Percentiles rank a stretch among this genome's conserved stretches.
These are phyloP conservation scores for Trichoderma brevicompactum DNA, from an alignment of 2,329 filamentous ascomycete species.

Conservation along the genomic window DNA sequence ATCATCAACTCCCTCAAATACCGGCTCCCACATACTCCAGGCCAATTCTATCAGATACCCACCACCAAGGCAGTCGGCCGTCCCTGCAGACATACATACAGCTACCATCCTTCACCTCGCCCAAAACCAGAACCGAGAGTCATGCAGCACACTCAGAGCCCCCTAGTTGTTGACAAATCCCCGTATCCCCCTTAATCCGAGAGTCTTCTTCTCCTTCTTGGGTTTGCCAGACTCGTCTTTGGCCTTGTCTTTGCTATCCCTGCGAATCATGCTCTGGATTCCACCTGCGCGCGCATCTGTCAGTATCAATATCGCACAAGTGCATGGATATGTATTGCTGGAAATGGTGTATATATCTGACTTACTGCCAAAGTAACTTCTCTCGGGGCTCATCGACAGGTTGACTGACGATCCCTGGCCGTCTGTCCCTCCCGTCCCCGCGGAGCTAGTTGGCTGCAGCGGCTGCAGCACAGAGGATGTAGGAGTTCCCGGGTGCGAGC, in stretches of 20 bases:
- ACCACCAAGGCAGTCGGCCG: background rate
- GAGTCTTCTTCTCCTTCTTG: constrained; percentile 46
- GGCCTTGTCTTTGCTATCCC: constrained; percentile 55
- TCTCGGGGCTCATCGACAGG: constrained; percentile 44
- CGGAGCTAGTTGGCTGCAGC: constrained; percentile 47
- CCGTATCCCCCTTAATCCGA: constrained; percentile 48
- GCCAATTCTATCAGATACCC: background rate
- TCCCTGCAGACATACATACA: background rate
- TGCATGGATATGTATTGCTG: background rate
- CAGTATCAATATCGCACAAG: background rate
- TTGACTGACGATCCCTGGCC: constrained; percentile 37
- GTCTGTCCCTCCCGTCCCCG: constrained; percentile 43
- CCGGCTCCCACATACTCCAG: background rate
- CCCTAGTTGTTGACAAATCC: constrained; percentile 41
- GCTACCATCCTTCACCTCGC: background rate
- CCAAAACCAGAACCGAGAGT: background rate
- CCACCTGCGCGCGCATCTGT: constrained; percentile 44
- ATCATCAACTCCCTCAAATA: background rate
- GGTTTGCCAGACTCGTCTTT: constrained; percentile 46
- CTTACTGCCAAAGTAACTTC: constrained; percentile 53
- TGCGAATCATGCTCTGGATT: constrained; percentile 52
- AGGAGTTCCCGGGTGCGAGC: constrained; percentile 38
- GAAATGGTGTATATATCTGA: constrained; percentile 24
- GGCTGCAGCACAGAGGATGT: constrained; percentile 37
- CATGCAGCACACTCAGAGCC: too few species aligned